phyloP scores from a whole-genome alignment of 1,139 yeast species.

The Wickerhamiella infanticola region DNA sequence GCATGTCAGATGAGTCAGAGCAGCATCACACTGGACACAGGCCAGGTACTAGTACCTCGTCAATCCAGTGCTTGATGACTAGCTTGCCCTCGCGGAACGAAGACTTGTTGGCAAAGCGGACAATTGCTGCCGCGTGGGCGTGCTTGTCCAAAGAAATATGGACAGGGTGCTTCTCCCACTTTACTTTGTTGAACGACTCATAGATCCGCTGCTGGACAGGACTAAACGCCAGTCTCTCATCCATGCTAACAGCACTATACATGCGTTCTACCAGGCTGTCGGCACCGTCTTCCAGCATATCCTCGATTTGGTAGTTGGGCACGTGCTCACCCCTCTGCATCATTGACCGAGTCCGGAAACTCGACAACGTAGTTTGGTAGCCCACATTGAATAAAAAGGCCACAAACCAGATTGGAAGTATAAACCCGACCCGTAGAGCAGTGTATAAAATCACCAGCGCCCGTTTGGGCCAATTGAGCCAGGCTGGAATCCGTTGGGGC shows the following conservation, averaged over 20 bases:
- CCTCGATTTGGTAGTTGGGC: slow-evolving; percentile 11
- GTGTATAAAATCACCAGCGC: slow-evolving; percentile 9
- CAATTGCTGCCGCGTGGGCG: slow-evolving; percentile 73
- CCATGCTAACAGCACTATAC: slow-evolving; percentile 18
- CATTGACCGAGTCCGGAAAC: slow-evolving; percentile 9
- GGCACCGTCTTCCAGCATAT: slow-evolving; percentile 33
- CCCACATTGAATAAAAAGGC: slow-evolving; percentile 22
- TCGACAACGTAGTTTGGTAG: slow-evolving; percentile 19
- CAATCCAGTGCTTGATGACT: slow-evolving; percentile 51
- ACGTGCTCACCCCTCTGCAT: slow-evolving; percentile 6
- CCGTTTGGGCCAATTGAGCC: slow-evolving; percentile 2
- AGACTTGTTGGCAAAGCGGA: slow-evolving; percentile 37
- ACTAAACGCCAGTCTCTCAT: slow-evolving; percentile 8
- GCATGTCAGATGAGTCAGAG: slow-evolving; percentile 4
- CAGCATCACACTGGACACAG: not conserved
- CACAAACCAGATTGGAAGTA: slow-evolving; percentile 23
- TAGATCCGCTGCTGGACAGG: slow-evolving; percentile 38
- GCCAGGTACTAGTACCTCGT: slow-evolving; percentile 11
- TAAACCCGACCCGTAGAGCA: slow-evolving; percentile 15
- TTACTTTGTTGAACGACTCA: slow-evolving; percentile 37
- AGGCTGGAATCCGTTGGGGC: not conserved
- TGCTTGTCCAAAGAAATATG: slow-evolving; percentile 48
- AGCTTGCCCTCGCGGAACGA: slow-evolving; percentile 50
- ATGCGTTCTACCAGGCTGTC: slow-evolving; percentile 34
- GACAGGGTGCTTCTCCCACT: slow-evolving; percentile 60